These are phyloP conservation scores for Trypanosoma theileri DNA, from an alignment of 208 protist genomes.

Conservation along the genomic window DNA sequence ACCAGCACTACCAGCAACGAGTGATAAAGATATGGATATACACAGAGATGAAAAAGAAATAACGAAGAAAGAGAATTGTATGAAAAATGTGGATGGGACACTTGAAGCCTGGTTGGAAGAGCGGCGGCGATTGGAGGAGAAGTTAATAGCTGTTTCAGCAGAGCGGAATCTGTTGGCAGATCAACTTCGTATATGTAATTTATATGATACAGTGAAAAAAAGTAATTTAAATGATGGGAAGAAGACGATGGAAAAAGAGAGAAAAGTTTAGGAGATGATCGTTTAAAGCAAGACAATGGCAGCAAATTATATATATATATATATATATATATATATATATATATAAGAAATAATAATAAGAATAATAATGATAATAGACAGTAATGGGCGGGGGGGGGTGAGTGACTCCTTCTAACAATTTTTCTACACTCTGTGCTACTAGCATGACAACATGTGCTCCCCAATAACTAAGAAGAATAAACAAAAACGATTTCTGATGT, in stretches of 20 bases:
- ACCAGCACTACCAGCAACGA: too few relatives aligned
- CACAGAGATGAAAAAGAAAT: background rate
- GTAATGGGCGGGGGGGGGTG: too few relatives aligned
- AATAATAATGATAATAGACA: background rate
- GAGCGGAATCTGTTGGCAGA: conserved; percentile 24
- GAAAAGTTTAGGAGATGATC: background rate
- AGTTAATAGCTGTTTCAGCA: conserved; percentile 11
- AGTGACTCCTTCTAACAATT: too few relatives aligned
- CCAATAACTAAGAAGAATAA: too few relatives aligned
- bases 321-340: background rate
- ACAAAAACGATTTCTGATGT: too few relatives aligned
- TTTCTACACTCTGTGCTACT: too few relatives aligned
- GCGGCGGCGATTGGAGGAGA: conserved; percentile 10
- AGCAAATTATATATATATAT: background rate
- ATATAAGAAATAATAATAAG: background rate
- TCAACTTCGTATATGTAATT: conserved; percentile 25
- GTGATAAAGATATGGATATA: too few relatives aligned
- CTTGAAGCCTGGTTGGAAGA: conserved; percentile 9
- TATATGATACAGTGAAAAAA: conserved; percentile 4
- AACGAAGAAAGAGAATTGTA: conserved; percentile 2
- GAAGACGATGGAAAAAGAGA: background rate
- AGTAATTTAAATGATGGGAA: background rate
- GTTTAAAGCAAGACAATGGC: too few relatives aligned
- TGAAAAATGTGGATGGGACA: background rate
- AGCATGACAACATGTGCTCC: too few relatives aligned